Evolutionary conservation across 345 rosid species (phyloP).

Genomic region (Mercurialis annua): DNA sequence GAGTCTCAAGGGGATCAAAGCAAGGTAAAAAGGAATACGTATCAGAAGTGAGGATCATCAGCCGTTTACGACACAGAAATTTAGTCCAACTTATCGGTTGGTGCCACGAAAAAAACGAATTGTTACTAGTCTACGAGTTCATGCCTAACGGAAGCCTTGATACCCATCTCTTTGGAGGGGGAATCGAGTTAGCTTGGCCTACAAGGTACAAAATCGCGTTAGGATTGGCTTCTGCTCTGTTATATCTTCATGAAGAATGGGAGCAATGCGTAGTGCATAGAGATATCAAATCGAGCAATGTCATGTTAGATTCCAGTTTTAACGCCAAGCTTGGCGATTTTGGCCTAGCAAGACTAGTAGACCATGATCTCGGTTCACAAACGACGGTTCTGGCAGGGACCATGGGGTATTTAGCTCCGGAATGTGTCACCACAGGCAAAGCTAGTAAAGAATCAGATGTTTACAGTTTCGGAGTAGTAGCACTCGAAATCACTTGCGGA

Average conservation of each 20-base stretch:
- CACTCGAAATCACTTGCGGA: constrained; percentile 28
- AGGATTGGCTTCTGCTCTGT: constrained; percentile 21
- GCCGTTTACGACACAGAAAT: constrained; percentile 26
- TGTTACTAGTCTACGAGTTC: constrained; percentile 24
- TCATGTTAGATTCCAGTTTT: constrained; percentile 26
- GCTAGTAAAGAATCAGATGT: constrained; percentile 26
- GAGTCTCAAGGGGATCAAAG: constrained; percentile 22
- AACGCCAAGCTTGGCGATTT: constrained; percentile 31
- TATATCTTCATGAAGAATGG: constrained; percentile 32
- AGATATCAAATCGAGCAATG: constrained; percentile 26
- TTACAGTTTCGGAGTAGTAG: constrained; percentile 24
- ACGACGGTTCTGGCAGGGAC: constrained; percentile 27
- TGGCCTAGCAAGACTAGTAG: constrained; percentile 30
- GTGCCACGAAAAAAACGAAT: constrained; percentile 26
- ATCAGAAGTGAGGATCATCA: constrained; percentile 28
- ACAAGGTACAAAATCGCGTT: constrained; percentile 26
- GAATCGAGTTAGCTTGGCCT: constrained; percentile 12
- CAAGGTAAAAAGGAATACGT: constrained; percentile 27
- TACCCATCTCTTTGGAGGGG: constrained; percentile 19
- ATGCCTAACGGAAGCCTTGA: constrained; percentile 29
- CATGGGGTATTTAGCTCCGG: constrained; percentile 28
- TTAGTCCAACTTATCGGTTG: constrained; percentile 29
- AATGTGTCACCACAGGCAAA: constrained; percentile 30
- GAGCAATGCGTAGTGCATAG: constrained; percentile 28
- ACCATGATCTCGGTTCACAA: constrained; percentile 25